Percentiles rank a stretch among this genome's conserved stretches.
Evolutionary conservation across 176 grass and related monocot species (phyloP).

Genomic region (Alopecurus myosuroides): DNA sequence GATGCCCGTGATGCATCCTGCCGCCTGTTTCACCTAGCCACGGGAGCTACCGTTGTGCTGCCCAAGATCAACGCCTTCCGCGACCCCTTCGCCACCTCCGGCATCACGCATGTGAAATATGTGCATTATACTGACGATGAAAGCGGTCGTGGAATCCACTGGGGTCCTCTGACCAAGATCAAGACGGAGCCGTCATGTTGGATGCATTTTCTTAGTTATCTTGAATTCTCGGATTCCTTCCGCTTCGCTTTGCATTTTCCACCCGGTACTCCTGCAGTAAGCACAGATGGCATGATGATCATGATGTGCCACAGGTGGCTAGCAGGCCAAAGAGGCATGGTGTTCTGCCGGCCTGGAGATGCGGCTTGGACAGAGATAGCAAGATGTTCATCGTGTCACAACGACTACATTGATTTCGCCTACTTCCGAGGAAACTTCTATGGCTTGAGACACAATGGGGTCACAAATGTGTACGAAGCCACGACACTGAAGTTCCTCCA

Average conservation of each 20-base stretch:
- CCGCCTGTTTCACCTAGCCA: slow-evolving; percentile 1
- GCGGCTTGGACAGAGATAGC: not conserved
- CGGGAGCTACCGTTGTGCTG: not conserved
- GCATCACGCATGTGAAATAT: not conserved
- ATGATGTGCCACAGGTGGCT: not conserved
- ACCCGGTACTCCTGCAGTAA: not conserved
- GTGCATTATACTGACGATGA: not conserved
- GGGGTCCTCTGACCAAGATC: not conserved
- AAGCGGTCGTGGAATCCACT: not conserved
- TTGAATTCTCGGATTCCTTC: not conserved
- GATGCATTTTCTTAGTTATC: not conserved
- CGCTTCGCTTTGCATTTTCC: not conserved
- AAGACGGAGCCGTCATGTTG: not conserved
- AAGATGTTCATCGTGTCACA: not conserved
- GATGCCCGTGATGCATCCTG: slow-evolving; percentile 15
- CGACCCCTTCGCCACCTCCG: not conserved
- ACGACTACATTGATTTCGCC: not conserved
- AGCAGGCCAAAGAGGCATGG: not conserved
- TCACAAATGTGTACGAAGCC: not conserved
- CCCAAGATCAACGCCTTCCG: slow-evolving; percentile 12
- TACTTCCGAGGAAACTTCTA: not conserved
- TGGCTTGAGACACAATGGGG: not conserved
- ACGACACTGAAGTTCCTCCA: not conserved
- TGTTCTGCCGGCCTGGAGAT: not conserved
- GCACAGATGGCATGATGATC: not conserved